Conservation (phyloP, 2,329 filamentous ascomycete genomes). For the Exophiala calicioides region DNA sequence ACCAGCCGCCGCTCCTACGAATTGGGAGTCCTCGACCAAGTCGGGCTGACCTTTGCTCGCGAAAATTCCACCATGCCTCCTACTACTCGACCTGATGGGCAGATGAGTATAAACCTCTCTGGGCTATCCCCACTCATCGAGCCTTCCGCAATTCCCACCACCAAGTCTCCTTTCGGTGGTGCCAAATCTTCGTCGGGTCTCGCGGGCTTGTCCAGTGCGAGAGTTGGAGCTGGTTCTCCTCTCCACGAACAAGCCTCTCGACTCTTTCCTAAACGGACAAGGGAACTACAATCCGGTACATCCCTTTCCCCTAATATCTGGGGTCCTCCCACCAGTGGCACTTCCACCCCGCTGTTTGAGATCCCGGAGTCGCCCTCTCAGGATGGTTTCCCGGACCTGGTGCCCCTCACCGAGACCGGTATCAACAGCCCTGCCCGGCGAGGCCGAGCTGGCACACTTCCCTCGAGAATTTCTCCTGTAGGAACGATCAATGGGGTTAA, state of each 20-base stretch:
- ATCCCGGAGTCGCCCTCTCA: slow-evolving; percentile 92
- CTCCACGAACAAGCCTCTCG: slow-evolving; percentile 84
- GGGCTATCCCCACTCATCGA: slow-evolving; percentile 26
- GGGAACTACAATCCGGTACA: slow-evolving; percentile 97
- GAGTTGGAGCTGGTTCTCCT: slow-evolving; percentile 91
- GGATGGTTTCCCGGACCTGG: slow-evolving; percentile 91
- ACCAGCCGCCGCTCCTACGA: not conserved
- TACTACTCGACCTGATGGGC: slow-evolving; percentile 24
- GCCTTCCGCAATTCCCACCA: slow-evolving; percentile 18
- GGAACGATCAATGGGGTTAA: slow-evolving; percentile 61
- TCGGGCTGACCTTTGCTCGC: not conserved
- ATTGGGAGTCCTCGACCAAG: not conserved
- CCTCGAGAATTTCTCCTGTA: slow-evolving; percentile 84
- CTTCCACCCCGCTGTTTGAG: slow-evolving; percentile 92
- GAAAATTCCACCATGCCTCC: slow-evolving; percentile 24
- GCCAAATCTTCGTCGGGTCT: slow-evolving; percentile 28
- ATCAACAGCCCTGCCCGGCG: slow-evolving; percentile 70
- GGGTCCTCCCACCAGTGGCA: slow-evolving; percentile 94
- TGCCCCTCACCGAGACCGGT: slow-evolving; percentile 66
- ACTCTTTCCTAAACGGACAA: slow-evolving; percentile 91
- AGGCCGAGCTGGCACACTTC: slow-evolving; percentile 91
- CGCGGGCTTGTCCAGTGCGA: slow-evolving; percentile 54
- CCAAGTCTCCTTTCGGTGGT: slow-evolving; percentile 30
- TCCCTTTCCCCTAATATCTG: slow-evolving; percentile 77
- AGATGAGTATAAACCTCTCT: slow-evolving; percentile 30